Percentiles rank a stretch among this genome's conserved stretches.
Evolutionary conservation across 163 green algal genomes (phyloP).

Genomic region (Coccomyxa subellipsoidea): DNA sequence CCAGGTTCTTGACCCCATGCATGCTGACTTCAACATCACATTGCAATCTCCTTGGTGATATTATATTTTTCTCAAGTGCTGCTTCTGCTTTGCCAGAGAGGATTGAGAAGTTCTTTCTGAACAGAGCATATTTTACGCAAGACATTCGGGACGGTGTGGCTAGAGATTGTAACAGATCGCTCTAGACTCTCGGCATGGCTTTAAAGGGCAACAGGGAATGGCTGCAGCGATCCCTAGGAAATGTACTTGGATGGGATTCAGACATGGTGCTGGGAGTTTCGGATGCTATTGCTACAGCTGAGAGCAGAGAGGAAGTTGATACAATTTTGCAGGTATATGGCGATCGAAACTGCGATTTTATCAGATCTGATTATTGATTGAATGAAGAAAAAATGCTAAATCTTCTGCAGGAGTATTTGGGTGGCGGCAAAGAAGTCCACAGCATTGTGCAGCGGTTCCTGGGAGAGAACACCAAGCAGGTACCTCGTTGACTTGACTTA

Average conservation of each 20-base stretch:
- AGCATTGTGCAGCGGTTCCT: constrained; percentile 18
- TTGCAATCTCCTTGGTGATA: no score
- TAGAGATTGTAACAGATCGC: neutral
- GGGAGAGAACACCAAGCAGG: neutral
- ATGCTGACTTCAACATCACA: no score
- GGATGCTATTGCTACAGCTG: constrained; percentile 27
- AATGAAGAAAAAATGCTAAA: no score
- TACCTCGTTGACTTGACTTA: no score
- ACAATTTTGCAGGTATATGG: constrained; percentile 15
- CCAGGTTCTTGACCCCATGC: neutral
- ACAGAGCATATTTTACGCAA: no score
- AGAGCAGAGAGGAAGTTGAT: constrained; percentile 26
- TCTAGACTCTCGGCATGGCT: neutral
- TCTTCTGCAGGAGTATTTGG: constrained; percentile 30
- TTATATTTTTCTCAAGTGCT: no score
- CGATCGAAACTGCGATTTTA: no score
- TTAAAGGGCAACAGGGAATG: constrained; percentile 13
- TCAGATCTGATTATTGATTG: no score
- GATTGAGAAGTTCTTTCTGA: no score
- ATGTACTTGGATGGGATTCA: constrained; percentile 36
- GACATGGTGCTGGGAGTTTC: constrained; percentile 31
- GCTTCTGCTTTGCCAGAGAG: no score
- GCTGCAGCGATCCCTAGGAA: constrained; percentile 13
- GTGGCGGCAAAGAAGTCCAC: constrained; percentile 11
- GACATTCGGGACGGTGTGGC: no score